These are phyloP conservation scores for Plasmodium inui DNA, from an alignment of 169 alveolate genomes.

Conservation along the genomic window DNA sequence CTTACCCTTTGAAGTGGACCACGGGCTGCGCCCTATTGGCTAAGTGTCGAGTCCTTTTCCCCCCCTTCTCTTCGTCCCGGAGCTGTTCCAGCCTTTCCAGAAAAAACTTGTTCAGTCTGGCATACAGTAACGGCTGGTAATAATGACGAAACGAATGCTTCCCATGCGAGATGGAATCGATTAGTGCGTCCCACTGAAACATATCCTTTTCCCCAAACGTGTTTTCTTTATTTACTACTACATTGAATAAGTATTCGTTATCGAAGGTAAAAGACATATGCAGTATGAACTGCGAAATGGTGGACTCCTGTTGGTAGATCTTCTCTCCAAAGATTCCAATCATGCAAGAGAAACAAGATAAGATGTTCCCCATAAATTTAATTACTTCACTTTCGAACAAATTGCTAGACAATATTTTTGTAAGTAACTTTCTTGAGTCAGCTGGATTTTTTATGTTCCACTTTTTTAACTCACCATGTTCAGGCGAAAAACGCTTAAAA, in stretches of 20 bases:
- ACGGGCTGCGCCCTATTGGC: not conserved
- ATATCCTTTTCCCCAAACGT: slow-evolving; percentile 12
- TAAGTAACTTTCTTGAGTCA: slow-evolving; percentile 59
- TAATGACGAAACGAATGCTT: not conserved
- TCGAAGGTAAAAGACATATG: slow-evolving; percentile 70
- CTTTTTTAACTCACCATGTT: slow-evolving; percentile 31
- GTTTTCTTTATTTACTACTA: slow-evolving; percentile 35
- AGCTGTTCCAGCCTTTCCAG: slow-evolving; percentile 1
- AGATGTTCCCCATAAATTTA: slow-evolving; percentile 46
- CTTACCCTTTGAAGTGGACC: not conserved
- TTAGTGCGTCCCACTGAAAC: slow-evolving; percentile 54
- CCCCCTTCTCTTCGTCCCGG: not conserved
- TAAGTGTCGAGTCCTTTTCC: not conserved
- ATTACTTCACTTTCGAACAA: slow-evolving; percentile 57
- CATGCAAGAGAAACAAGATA: slow-evolving; percentile 40
- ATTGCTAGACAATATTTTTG: slow-evolving; percentile 34
- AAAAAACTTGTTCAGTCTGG: slow-evolving; percentile 23
- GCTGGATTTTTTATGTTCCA: slow-evolving; percentile 73
- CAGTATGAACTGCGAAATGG: slow-evolving; percentile 28
- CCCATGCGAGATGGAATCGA: slow-evolving; percentile 8
- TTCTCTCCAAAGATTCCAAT: slow-evolving; percentile 30
- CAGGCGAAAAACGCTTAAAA: slow-evolving; percentile 38
- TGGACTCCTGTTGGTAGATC: not conserved
- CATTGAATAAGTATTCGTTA: slow-evolving; percentile 50
- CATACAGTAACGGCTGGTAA: slow-evolving; percentile 52